Base-by-base conservation (phyloP, 768 basidiomycete genomes). In the Pleurotus pulmonarius region DNA sequence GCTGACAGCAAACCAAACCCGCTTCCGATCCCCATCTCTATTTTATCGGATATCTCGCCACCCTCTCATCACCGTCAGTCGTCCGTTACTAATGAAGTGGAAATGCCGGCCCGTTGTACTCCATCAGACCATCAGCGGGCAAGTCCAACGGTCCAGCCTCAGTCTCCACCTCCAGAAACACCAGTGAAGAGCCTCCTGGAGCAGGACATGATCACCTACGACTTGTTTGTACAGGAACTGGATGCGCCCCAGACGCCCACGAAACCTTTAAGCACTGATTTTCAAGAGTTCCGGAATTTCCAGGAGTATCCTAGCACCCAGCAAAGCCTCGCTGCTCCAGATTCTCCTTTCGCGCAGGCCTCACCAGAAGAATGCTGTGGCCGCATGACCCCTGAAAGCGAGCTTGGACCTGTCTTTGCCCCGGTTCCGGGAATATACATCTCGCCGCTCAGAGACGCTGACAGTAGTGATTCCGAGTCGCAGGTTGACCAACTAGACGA, bases 341-440 rank as follows among this genome's bases (percentile, higher is more conserved):
- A n/a, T 24, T 29, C 39, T 39, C 51, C 39, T 15, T n/a, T 13
- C 3, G 11, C 16, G 9, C 9, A n/a, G 9, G 22, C 20, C 41
- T 37, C 20, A 22, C 16, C 22, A 26, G 13, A 20, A 20, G 24
- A 37, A 43, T 29, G 13, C 3, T 22, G 25, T 22, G 26, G 26
- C 22, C 52, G 57, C 7, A 39, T 25, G 15, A 49, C 49, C 15
- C 26, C 38, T 39, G 25, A 46, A 20, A 13, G 49, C 18, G 51
- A 39, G 11, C 11, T n/a, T 12, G 22, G 45, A 11, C 60, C 49
- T 16, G 64, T 57, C 40, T 76, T 74, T 60, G 68, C 71, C 41
- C 73, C 73, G 39, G 71, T 66, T 20, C 70, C 72, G 39, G 74
- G 70, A 15, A 73, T 74, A 20, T 76, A 59, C 54, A 65, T 74